Evolutionary conservation across 345 rosid genomes (phyloP).

Genomic region (Luvunga scandens): DNA sequence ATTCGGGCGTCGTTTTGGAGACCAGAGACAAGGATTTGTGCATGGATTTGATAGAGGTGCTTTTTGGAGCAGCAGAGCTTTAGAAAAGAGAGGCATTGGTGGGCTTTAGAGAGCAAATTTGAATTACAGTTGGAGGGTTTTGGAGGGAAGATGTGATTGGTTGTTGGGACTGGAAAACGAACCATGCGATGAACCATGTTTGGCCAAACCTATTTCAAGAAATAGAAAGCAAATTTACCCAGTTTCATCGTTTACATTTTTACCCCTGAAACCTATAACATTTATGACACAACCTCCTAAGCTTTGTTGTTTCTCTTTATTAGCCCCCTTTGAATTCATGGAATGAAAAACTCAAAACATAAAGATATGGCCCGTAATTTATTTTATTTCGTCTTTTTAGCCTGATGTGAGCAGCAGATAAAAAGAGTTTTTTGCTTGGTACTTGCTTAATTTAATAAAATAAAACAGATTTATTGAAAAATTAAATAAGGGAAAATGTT

Average conservation of each 20-base stretch:
- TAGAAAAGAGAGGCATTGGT: slow-evolving; percentile 47
- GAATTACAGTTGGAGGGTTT: slow-evolving; percentile 19
- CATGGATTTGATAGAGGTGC: slow-evolving; percentile 59
- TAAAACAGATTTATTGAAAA: too few relatives aligned
- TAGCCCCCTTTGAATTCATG: too few relatives aligned
- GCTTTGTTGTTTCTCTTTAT: neutral
- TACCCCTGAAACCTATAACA: neutral
- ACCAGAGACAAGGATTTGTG: slow-evolving; percentile 52
- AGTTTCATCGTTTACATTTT: too few relatives aligned
- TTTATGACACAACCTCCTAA: neutral
- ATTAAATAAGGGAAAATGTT: too few relatives aligned
- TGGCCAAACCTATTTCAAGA: neutral
- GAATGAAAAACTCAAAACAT: too few relatives aligned
- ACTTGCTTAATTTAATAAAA: too few relatives aligned
- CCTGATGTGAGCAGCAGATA: too few relatives aligned
- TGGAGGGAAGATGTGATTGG: slow-evolving; percentile 16
- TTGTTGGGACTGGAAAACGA: slow-evolving; percentile 21
- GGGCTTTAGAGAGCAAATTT: slow-evolving; percentile 39
- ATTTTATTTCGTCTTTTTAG: too few relatives aligned
- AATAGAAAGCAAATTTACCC: neutral
- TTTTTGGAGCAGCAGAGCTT: slow-evolving; percentile 47
- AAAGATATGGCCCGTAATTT: too few relatives aligned
- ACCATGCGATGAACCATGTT: slow-evolving; percentile 5
- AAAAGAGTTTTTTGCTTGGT: too few relatives aligned
- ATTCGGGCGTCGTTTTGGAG: slow-evolving; percentile 50